phyloP scores from a whole-genome alignment of 1,284 basidiomycete species.

The Puccinia triticina region DNA sequence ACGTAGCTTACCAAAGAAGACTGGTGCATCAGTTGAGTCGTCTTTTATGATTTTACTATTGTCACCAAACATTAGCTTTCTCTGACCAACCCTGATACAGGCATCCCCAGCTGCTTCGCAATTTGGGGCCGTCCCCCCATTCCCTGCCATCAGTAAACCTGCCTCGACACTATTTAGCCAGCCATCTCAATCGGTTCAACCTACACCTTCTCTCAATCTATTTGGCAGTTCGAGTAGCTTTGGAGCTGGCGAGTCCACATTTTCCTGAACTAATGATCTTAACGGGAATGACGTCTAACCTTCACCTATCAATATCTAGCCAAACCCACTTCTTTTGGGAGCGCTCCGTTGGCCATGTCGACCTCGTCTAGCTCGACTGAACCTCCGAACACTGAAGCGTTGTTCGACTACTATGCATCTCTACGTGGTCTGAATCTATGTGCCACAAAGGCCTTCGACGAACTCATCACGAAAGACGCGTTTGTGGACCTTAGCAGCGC shows the following conservation, averaged over 20 bases:
- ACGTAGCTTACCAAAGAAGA: slow-evolving; percentile 4
- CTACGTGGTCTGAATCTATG: slow-evolving; percentile 45
- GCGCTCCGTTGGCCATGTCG: not conserved
- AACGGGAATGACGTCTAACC: not conserved
- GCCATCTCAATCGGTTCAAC: not conserved
- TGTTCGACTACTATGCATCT: slow-evolving; percentile 35
- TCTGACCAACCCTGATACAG: not conserved
- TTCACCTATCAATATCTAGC: not conserved
- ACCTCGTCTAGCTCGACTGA: not conserved
- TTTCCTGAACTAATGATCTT: not conserved
- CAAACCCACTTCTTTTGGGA: slow-evolving; percentile 6
- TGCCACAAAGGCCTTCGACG: slow-evolving; percentile 20
- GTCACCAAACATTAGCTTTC: not conserved
- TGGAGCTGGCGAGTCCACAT: not conserved
- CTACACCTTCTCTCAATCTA: slow-evolving; percentile 4
- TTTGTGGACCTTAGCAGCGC: slow-evolving; percentile 18
- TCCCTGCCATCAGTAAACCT: not conserved
- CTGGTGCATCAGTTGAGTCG: slow-evolving; percentile 28
- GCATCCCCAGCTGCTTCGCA: not conserved
- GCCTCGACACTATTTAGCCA: not conserved
- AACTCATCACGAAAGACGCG: slow-evolving; percentile 28
- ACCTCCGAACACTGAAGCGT: slow-evolving; percentile 6
- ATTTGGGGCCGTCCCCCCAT: not conserved
- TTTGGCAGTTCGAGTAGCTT: slow-evolving; percentile 13
- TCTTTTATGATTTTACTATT: not conserved